Evolutionary conservation across 2,329 filamentous ascomycete species (phyloP).

Genomic region (Neobulgaria alba): DNA sequence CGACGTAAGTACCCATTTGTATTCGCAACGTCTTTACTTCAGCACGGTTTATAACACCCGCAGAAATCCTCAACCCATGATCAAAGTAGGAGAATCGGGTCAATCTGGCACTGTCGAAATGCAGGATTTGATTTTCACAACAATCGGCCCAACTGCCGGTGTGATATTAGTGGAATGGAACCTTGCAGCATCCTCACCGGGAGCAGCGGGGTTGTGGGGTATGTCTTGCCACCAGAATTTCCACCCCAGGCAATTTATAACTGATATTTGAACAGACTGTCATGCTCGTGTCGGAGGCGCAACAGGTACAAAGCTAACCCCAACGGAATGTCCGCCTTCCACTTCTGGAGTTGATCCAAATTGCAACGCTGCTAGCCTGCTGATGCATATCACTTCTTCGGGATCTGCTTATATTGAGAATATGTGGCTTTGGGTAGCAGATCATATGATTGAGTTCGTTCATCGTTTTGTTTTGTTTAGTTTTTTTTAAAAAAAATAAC

Average conservation of each 20-base stretch:
- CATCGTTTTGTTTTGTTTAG: too few species aligned
- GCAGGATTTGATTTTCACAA: slow-evolving; percentile 34
- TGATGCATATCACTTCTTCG: slow-evolving; percentile 11
- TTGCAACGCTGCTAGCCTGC: slow-evolving; percentile 10
- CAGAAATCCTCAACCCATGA: slow-evolving; percentile 36
- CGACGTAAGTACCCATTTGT: too few species aligned
- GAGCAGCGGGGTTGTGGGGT: slow-evolving; percentile 27
- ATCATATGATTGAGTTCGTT: slow-evolving; percentile 13
- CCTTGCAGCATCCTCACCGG: slow-evolving; percentile 23
- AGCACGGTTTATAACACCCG: too few species aligned
- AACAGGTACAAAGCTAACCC: slow-evolving; percentile 27
- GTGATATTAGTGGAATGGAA: slow-evolving; percentile 34
- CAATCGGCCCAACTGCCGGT: slow-evolving; percentile 31
- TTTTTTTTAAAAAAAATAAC: too few species aligned
- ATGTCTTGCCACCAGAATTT: too few species aligned
- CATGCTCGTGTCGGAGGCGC: slow-evolving; percentile 33
- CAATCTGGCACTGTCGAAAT: slow-evolving; percentile 37
- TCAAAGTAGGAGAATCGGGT: slow-evolving; percentile 31
- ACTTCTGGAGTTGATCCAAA: slow-evolving; percentile 16
- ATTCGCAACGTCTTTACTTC: too few species aligned
- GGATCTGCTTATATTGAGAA: slow-evolving; percentile 15
- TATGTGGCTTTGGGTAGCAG: slow-evolving; percentile 14
- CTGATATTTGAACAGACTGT: too few species aligned
- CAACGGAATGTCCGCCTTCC: slow-evolving; percentile 24
- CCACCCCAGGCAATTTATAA: too few species aligned